Percentiles rank a stretch among this genome's conserved stretches.
Conservation (phyloP, 441 rosid genomes). For the Erodium moschatum region DNA sequence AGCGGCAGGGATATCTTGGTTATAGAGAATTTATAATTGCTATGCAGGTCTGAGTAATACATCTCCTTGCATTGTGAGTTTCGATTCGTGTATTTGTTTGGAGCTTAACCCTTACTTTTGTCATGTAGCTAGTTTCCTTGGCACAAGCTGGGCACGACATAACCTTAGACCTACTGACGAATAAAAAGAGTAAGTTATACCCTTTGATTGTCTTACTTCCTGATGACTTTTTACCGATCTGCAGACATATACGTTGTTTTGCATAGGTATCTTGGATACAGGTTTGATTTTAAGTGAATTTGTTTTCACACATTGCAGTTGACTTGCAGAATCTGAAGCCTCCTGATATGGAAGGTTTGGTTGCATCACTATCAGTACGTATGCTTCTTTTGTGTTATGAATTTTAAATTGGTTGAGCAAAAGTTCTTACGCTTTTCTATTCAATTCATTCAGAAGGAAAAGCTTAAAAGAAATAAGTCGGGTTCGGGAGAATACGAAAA, state of each 20-base stretch:
- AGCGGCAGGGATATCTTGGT: background rate
- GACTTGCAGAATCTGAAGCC: conserved; percentile 34
- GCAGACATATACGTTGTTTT: background rate
- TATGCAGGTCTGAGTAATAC: background rate
- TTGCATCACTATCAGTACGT: conserved; percentile 33
- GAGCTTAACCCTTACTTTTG: conserved; percentile 3
- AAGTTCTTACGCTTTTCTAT: conserved; percentile 8
- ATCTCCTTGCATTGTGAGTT: background rate
- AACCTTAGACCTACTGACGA: conserved; percentile 38
- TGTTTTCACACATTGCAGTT: conserved; percentile 22
- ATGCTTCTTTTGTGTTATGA: conserved; percentile 5
- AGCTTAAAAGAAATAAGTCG: background rate
- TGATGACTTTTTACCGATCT: background rate
- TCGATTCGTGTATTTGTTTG: background rate
- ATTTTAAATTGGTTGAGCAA: too few relatives aligned
- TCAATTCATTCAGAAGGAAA: conserved; percentile 1
- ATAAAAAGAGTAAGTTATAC: conserved; percentile 28
- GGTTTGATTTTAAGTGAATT: background rate
- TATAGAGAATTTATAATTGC: background rate
- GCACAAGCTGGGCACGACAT: conserved; percentile 67
- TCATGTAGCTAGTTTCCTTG: conserved; percentile 52
- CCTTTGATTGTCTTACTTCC: background rate
- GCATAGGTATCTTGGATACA: background rate
- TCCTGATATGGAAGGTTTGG: conserved; percentile 61
- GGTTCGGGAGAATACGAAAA: background rate